phyloP scores from a whole-genome alignment of 2,329 filamentous ascomycete species.

The Neocatenulostroma microsporum region DNA sequence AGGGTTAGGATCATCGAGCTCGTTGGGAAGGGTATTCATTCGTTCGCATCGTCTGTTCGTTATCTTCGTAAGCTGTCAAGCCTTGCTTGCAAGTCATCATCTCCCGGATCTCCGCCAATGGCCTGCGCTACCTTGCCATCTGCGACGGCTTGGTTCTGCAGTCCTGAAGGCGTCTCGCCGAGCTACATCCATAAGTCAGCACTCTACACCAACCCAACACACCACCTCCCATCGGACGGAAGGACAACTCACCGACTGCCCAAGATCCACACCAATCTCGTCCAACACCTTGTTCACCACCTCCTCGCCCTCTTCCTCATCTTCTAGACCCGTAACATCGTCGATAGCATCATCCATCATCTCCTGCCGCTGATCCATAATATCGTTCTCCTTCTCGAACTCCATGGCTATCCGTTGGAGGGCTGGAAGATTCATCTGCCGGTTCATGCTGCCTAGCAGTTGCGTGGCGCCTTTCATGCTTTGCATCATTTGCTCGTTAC shows the following conservation, averaged over 20 bases:
- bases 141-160: constrained; percentile 64
- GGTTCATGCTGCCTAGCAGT: constrained; percentile 92
- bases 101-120: constrained; percentile 59
- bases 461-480: constrained; percentile 97
- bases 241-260: constrained; percentile 63
- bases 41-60: no score
- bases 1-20: no score
- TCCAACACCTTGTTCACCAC: constrained; percentile 94
- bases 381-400: constrained; percentile 96
- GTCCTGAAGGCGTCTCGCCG: constrained; percentile 78
- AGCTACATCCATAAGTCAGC: constrained; percentile 49
- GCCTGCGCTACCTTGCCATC: constrained; percentile 81
- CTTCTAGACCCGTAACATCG: constrained; percentile 81
- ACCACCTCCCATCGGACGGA: no score
- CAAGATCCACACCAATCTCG: constrained; percentile 91
- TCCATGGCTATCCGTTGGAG: constrained; percentile 97
- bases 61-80: constrained; percentile 64
- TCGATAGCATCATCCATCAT: constrained; percentile 99
- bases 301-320: constrained; percentile 94
- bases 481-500: constrained; percentile 99
- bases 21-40: neutral
- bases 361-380: constrained; percentile 98
- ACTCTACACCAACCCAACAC: no score
- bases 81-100: constrained; percentile 89
- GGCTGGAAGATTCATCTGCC: constrained; percentile 92